These are phyloP conservation scores for Candida lessepsii DNA, from an alignment of 805 yeast species.

Conservation along the genomic window DNA sequence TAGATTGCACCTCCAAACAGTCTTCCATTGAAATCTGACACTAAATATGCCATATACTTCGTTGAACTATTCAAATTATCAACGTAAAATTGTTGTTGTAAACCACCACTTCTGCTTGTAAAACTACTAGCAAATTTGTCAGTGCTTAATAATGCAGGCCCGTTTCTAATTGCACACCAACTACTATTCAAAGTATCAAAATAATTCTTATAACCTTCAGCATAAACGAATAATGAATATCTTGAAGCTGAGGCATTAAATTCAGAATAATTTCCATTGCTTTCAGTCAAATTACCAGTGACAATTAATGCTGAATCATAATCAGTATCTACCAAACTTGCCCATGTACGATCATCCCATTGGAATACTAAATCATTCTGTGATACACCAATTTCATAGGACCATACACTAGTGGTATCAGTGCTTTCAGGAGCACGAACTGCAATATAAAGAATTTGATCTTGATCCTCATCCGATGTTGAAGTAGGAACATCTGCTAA, in stretches of 20 bases:
- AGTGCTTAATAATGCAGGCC: conserved; percentile 37
- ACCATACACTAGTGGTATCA: conserved; percentile 46
- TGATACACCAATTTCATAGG: conserved; percentile 65
- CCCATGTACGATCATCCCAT: conserved; percentile 62
- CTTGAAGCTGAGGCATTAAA: conserved; percentile 26
- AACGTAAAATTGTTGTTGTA: conserved; percentile 62
- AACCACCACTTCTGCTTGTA: conserved; percentile 46
- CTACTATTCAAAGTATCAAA: conserved; percentile 48
- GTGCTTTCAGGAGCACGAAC: conserved; percentile 42
- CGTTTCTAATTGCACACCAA: conserved; percentile 69
- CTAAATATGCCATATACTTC: conserved; percentile 61
- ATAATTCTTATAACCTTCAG: conserved; percentile 34
- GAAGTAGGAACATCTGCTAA: conserved; percentile 32
- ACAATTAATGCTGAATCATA: conserved; percentile 62
- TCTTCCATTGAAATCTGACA: conserved; percentile 44
- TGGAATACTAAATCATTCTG: conserved; percentile 62
- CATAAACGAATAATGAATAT: conserved; percentile 48
- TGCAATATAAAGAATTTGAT: conserved; percentile 32
- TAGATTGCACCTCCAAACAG: conserved; percentile 65
- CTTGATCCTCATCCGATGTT: conserved; percentile 11
- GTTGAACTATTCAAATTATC: conserved; percentile 60
- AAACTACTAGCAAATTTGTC: conserved; percentile 29
- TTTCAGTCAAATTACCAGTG: conserved; percentile 49
- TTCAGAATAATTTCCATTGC: conserved; percentile 13
- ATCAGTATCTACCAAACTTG: conserved; percentile 66